These are phyloP conservation scores for Liquidambar formosana DNA, from an alignment of 164 flowering plant genomes.

Conservation along the genomic window DNA sequence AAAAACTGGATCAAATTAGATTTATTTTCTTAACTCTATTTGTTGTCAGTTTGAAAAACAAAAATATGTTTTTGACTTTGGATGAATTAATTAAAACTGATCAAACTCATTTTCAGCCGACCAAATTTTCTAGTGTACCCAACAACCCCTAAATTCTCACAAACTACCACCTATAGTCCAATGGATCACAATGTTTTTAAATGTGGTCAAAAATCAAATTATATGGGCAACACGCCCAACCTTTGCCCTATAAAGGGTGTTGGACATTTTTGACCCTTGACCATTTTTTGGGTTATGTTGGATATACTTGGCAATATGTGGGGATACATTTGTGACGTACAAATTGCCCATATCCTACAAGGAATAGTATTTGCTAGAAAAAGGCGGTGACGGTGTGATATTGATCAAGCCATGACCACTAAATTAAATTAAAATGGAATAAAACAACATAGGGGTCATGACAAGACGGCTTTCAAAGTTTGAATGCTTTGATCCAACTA, in stretches of 20 bases:
- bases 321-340: neutral
- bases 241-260: slow-evolving; percentile 4
- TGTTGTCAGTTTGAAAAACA: no score
- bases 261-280: slow-evolving; percentile 11
- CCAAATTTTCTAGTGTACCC: no score
- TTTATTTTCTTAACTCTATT: no score
- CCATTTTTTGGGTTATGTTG: neutral
- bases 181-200: no score
- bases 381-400: neutral
- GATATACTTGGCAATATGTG: neutral
- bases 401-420: neutral
- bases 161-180: no score
- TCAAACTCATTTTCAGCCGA: no score
- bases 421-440: neutral
- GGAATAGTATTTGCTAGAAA: neutral
- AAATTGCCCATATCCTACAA: neutral
- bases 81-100: no score
- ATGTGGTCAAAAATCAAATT: no score
- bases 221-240: slow-evolving; percentile 7
- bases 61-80: no score
- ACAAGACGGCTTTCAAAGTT: neutral
- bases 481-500: slow-evolving; percentile 5
- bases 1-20: no score
- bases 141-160: no score
- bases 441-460: neutral